These are phyloP conservation scores for Wickerhamomyces tratensis DNA, from an alignment of 805 yeast species.

Conservation along the genomic window DNA sequence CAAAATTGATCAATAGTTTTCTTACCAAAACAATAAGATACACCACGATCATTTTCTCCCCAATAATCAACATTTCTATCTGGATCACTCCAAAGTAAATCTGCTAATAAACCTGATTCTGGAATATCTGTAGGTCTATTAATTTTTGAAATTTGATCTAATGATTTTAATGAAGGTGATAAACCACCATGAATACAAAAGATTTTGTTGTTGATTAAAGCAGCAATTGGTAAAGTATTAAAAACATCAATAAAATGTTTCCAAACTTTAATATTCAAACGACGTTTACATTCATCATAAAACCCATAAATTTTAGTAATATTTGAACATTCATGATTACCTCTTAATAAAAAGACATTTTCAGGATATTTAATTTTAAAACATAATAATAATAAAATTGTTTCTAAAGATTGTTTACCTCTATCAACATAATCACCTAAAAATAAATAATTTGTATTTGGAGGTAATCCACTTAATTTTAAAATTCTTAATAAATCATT, in stretches of 20 bases:
- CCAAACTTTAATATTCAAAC: constrained; percentile 91
- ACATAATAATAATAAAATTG: constrained; percentile 77
- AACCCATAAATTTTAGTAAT: constrained; percentile 96
- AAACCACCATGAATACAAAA: constrained; percentile 85
- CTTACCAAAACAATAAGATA: constrained; percentile 67
- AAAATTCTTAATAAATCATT: constrained; percentile 84
- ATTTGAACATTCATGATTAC: constrained; percentile 96
- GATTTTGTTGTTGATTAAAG: constrained; percentile 89
- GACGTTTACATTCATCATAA: constrained; percentile 94
- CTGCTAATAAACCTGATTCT: constrained; percentile 69
- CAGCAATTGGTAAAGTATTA: constrained; percentile 92
- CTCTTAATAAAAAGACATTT: constrained; percentile 84
- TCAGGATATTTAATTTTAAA: constrained; percentile 96
- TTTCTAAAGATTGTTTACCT: constrained; percentile 93
- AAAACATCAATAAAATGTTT: constrained; percentile 88
- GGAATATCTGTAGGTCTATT: constrained; percentile 81
- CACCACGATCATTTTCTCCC: constrained; percentile 81
- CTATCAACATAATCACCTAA: constrained; percentile 97
- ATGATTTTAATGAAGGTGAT: constrained; percentile 57
- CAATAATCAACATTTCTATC: constrained; percentile 49
- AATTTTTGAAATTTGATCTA: constrained; percentile 62
- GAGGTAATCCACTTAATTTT: constrained; percentile 96
- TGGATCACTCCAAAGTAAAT: constrained; percentile 79
- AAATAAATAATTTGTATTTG: constrained; percentile 83
- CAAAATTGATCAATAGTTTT: constrained; percentile 66